phyloP scores from a whole-genome alignment of 2,329 filamentous ascomycete species.

The Rhinocladiella similis region DNA sequence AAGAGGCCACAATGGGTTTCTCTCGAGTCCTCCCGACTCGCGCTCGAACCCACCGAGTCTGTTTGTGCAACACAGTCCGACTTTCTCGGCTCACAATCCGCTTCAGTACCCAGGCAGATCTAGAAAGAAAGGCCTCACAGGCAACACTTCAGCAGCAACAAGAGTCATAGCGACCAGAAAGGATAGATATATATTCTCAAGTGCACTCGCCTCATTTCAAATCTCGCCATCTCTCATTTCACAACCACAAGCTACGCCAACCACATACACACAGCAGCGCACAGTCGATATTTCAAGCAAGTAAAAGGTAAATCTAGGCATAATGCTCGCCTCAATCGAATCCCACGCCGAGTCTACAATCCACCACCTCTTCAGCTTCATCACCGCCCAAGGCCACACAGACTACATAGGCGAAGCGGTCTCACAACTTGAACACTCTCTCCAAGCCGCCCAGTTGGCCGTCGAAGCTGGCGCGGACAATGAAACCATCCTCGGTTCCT shows the following conservation, averaged over 20 bases:
- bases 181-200: too few species aligned
- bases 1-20: too few species aligned
- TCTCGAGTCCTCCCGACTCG: not conserved
- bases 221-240: too few species aligned
- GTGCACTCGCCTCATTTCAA: too few species aligned
- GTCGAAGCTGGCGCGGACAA: constrained; percentile 29
- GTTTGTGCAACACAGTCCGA: not conserved
- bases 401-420: constrained; percentile 40
- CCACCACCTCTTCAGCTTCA: constrained; percentile 30
- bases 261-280: not conserved
- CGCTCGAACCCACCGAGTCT: not conserved
- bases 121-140: not conserved
- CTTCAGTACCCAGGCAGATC: not conserved
- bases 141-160: not conserved
- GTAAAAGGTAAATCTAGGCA: not conserved
- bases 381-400: constrained; percentile 34
- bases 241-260: not conserved
- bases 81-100: not conserved
- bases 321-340: constrained; percentile 24
- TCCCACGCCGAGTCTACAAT: constrained; percentile 26
- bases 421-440: constrained; percentile 37
- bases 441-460: constrained; percentile 37
- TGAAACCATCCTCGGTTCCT: constrained; percentile 33
- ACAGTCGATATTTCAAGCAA: not conserved
- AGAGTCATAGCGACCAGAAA: too few species aligned